These are phyloP conservation scores for Candida manassasensis DNA, from an alignment of 805 yeast species.

Conservation along the genomic window DNA sequence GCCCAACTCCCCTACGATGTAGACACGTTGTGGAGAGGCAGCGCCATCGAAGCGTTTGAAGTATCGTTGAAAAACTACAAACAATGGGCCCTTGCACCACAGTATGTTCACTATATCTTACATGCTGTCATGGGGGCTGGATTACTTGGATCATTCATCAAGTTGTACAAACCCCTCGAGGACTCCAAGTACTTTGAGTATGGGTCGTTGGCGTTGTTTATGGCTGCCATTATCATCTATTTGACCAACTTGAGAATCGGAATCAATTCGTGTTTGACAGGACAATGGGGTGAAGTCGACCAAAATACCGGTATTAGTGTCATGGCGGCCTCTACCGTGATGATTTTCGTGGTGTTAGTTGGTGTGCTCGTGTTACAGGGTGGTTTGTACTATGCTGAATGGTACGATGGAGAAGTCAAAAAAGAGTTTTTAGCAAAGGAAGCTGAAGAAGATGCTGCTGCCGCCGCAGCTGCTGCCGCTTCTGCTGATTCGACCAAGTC, in stretches of 20 bases:
- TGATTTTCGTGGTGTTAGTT: conserved; percentile 62
- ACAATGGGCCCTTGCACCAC: conserved; percentile 65
- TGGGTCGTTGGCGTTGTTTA: conserved; percentile 70
- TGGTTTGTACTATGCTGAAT: conserved; percentile 83
- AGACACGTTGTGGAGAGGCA: conserved; percentile 63
- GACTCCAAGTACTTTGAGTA: conserved; percentile 88
- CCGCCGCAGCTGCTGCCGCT: conserved; percentile 12
- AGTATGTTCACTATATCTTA: conserved; percentile 51
- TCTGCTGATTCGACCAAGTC: conserved; percentile 9
- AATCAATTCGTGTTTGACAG: conserved; percentile 57
- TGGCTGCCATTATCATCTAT: conserved; percentile 72
- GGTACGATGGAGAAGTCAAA: conserved; percentile 43
- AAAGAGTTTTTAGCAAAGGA: conserved; percentile 27
- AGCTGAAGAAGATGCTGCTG: conserved; percentile 18
- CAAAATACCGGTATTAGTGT: conserved; percentile 82
- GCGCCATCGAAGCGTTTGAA: conserved; percentile 47
- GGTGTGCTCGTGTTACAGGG: conserved; percentile 85
- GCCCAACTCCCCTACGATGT: conserved; percentile 81
- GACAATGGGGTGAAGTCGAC: conserved; percentile 93
- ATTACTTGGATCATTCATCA: conserved; percentile 64
- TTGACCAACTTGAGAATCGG: conserved; percentile 85
- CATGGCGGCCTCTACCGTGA: conserved; percentile 81
- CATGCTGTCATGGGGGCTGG: conserved; percentile 64
- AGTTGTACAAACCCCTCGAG: conserved; percentile 81
- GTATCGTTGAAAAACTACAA: conserved; percentile 70